Evolutionary conservation across 2,329 filamentous ascomycete species (phyloP).

Genomic region (Fusarium ramigenum): DNA sequence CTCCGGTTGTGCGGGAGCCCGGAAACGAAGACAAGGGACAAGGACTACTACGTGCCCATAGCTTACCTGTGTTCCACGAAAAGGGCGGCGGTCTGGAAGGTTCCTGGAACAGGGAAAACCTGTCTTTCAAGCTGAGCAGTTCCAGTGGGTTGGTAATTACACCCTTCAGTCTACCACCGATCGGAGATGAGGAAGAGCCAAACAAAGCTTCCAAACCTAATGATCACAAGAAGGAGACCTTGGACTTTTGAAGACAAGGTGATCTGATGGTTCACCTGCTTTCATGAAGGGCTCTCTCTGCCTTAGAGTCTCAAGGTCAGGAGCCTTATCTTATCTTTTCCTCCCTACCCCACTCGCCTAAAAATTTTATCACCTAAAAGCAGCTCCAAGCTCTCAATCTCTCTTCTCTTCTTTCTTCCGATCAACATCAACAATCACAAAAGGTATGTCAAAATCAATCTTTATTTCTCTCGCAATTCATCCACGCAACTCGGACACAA

Average conservation of each 20-base stretch:
- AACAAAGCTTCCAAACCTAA: constrained; percentile 54
- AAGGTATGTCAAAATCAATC: constrained; percentile 33
- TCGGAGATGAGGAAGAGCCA: constrained; percentile 72
- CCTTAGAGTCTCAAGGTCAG: not conserved
- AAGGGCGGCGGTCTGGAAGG: constrained; percentile 81
- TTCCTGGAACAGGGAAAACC: constrained; percentile 78
- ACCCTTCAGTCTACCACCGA: constrained; percentile 87
- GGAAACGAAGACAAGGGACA: constrained; percentile 78
- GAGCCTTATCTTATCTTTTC: constrained; percentile 21
- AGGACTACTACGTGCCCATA: constrained; percentile 85
- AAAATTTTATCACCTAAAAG: constrained; percentile 38
- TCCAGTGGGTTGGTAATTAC: constrained; percentile 83
- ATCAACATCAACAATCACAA: constrained; percentile 28
- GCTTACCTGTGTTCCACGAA: constrained; percentile 85
- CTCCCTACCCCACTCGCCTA: constrained; percentile 28
- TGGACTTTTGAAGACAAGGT: constrained; percentile 71
- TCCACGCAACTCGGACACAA: constrained; percentile 40
- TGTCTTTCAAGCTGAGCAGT: constrained; percentile 89
- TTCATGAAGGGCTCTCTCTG: not conserved
- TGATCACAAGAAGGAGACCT: constrained; percentile 68
- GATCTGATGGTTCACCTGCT: not conserved
- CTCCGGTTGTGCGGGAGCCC: constrained; percentile 59
- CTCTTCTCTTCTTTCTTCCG: constrained; percentile 27
- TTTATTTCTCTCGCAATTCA: not conserved
- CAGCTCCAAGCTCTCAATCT: constrained; percentile 22